Base-by-base conservation (phyloP, 305 asterid species). In the Fraxinus sp. region DNA sequence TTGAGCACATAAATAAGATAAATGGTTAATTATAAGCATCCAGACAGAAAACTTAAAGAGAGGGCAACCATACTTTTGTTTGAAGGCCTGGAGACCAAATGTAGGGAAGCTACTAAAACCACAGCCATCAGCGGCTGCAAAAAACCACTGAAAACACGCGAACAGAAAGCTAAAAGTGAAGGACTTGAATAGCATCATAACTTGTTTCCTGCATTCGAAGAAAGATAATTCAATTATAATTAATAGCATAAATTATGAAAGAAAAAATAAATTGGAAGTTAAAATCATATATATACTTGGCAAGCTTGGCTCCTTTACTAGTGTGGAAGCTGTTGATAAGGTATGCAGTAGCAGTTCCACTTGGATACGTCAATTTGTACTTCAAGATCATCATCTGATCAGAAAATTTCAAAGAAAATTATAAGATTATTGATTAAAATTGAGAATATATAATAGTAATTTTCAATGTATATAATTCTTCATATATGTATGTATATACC, bases 271-370 rank as follows among this genome's bases (percentile, higher is more conserved):
- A 14, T 30, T 16, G 1, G 32, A 70, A 37, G 6, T 10, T 52
- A 16, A 57, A 22, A 71, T 32, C 1, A 16, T 1, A 4, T 7
- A 49, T 85, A 81, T 88, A 91, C 95, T 87, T 88, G 18, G 94
- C 97, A 22, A 89, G 87, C 79, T 84, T 89, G 74, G 93, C 94
- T 79, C 93, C 95, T 83, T 85, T 93, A 6, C 94, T 93, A 28
- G 96, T 93, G 87, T 93, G 97, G 62, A 91, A 92, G 81, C 97
- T 89, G 85, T 93, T 92, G 88, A 93, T 93, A 44, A 93, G 91
- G 82, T 86, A 90, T 8, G 94, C 95, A 10, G 96, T 90, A 20
- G 96, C 96, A 26, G 96, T 93, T 78, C 97, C 97, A 85, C 94
- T 93, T 7, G 97, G 97, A 84, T 91, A 91, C 3, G 94, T 88